A percentile compares a stretch with the other conserved stretches of the same genome.
phyloP scores from a whole-genome alignment of 2,329 filamentous ascomycete genomes.

The Fusarium sp. region DNA sequence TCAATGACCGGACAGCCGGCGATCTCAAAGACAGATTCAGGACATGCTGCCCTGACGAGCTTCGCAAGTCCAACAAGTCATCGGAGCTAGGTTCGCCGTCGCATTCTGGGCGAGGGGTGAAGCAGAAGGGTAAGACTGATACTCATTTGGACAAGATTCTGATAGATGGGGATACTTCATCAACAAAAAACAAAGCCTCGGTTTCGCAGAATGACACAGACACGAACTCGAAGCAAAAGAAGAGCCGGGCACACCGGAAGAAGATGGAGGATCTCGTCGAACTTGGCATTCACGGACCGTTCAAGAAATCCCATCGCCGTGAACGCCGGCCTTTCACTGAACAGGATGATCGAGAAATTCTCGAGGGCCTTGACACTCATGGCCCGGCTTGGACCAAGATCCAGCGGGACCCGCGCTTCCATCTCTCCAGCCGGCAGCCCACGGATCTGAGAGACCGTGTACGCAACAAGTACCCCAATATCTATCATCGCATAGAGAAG shows the following conservation, averaged over 20 bases:
- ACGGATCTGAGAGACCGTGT: slow-evolving; percentile 76
- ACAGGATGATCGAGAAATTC: slow-evolving; percentile 74
- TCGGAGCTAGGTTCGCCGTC: slow-evolving; percentile 44
- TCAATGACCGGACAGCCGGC: slow-evolving; percentile 73
- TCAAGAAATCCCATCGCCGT: slow-evolving; percentile 74
- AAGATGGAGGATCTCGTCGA: slow-evolving; percentile 70
- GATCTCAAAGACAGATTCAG: slow-evolving; percentile 78
- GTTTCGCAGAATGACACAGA: slow-evolving; percentile 51
- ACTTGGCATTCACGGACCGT: slow-evolving; percentile 74
- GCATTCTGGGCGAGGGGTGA: slow-evolving; percentile 46
- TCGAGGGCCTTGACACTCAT: slow-evolving; percentile 72
- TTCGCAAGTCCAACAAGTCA: slow-evolving; percentile 62
- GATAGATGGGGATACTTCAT: slow-evolving; percentile 60
- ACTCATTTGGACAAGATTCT: slow-evolving; percentile 71
- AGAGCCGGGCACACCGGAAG: slow-evolving; percentile 69
- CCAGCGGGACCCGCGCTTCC: slow-evolving; percentile 71
- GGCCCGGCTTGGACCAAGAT: slow-evolving; percentile 78
- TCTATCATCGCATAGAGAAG: slow-evolving; percentile 72
- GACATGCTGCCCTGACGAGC: slow-evolving; percentile 75
- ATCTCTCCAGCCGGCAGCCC: slow-evolving; percentile 72
- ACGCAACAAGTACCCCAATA: slow-evolving; percentile 74
- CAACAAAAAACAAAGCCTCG: slow-evolving; percentile 48
- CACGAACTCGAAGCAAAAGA: slow-evolving; percentile 60
- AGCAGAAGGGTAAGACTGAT: slow-evolving; percentile 62
- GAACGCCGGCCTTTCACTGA: slow-evolving; percentile 74